These are phyloP conservation scores for Paragyromitra xinjiangensis DNA, from an alignment of 495 filamentous ascomycete genomes.

Conservation along the genomic window DNA sequence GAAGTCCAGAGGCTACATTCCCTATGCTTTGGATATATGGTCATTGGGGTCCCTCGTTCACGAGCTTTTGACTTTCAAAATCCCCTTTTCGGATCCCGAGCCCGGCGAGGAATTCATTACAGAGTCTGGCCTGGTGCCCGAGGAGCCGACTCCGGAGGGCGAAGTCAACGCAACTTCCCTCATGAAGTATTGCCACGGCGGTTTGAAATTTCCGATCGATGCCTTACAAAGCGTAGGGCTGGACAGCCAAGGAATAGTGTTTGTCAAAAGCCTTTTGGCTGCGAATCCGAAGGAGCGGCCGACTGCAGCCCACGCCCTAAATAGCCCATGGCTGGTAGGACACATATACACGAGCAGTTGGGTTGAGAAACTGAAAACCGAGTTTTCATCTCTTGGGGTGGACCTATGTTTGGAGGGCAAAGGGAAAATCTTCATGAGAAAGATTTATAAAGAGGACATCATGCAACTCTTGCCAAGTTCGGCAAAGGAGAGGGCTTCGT, in stretches of 20 bases:
- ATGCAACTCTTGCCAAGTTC: background rate
- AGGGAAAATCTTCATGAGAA: background rate
- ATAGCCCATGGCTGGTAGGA: background rate
- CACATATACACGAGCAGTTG: background rate
- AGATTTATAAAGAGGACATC: background rate
- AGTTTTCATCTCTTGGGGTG: background rate
- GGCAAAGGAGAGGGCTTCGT: background rate
- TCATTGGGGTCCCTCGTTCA: background rate
- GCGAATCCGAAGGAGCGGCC: background rate
- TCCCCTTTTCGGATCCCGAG: background rate
- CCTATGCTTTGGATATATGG: background rate
- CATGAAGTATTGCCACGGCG: background rate
- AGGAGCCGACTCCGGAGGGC: background rate
- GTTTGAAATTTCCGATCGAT: background rate
- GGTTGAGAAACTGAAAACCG: background rate
- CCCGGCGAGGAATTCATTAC: background rate
- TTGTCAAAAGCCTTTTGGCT: background rate
- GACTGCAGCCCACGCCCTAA: background rate
- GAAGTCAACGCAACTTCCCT: background rate
- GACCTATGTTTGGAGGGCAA: background rate
- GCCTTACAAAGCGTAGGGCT: background rate
- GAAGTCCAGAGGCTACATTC: background rate
- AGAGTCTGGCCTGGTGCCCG: background rate
- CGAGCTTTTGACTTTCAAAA: background rate
- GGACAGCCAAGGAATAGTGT: background rate